Evolutionary conservation across 1,284 basidiomycete genomes (phyloP).

Genomic region (Inonotus obliquus): DNA sequence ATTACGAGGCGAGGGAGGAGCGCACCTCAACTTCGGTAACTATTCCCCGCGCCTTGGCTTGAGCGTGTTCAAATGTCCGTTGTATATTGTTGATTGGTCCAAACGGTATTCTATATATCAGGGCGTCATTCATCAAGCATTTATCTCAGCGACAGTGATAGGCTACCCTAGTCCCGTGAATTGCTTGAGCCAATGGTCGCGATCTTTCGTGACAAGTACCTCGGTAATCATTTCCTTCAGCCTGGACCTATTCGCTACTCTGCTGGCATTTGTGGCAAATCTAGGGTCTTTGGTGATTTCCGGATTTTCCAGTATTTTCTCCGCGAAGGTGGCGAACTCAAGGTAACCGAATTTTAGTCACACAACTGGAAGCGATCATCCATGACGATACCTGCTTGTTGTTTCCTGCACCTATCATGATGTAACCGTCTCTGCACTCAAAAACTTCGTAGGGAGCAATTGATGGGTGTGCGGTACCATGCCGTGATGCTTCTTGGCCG

Average conservation of each 20-base stretch:
- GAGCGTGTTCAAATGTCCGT: slow-evolving; percentile 90
- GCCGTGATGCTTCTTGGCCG: slow-evolving; percentile 79
- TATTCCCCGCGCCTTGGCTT: slow-evolving; percentile 64
- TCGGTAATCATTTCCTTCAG: slow-evolving; percentile 72
- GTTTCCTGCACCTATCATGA: slow-evolving; percentile 95
- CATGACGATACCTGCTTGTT: slow-evolving; percentile 67
- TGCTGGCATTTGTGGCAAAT: slow-evolving; percentile 69
- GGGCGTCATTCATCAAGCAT: slow-evolving; percentile 7
- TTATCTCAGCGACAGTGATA: background rate
- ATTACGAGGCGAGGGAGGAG: slow-evolving; percentile 24
- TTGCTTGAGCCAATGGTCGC: slow-evolving; percentile 69
- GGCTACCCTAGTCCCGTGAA: slow-evolving; percentile 74
- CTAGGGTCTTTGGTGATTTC: slow-evolving; percentile 52
- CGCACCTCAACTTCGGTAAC: slow-evolving; percentile 60
- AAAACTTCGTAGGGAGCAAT: slow-evolving; percentile 93
- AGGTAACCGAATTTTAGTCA: background rate
- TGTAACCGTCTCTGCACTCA: slow-evolving; percentile 80
- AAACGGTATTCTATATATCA: slow-evolving; percentile 69
- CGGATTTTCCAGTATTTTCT: slow-evolving; percentile 55
- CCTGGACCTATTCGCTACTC: slow-evolving; percentile 74
- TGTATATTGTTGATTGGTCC: slow-evolving; percentile 91
- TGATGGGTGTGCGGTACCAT: slow-evolving; percentile 89
- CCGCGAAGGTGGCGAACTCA: slow-evolving; percentile 66
- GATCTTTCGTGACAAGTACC: slow-evolving; percentile 50
- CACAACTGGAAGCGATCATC: slow-evolving; percentile 3